A percentile compares a stretch with the other conserved stretches of the same genome.
phyloP scores from a whole-genome alignment of 768 basidiomycete species.

The Kwoniella heveanensis region DNA sequence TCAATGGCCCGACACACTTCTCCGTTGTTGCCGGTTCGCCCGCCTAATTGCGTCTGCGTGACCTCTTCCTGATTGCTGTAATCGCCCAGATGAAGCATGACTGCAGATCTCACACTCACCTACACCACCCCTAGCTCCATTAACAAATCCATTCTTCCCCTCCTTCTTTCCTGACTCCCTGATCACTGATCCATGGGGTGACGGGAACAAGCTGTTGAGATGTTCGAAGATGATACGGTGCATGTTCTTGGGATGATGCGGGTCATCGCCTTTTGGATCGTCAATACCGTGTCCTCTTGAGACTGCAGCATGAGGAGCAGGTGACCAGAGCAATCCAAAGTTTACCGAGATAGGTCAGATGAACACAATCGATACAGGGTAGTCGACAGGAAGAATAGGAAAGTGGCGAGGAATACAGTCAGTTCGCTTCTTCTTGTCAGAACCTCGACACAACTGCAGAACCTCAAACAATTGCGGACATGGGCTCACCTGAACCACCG shows the following conservation, averaged over 20 bases:
- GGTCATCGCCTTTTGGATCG: constrained; percentile 14
- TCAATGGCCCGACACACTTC: no score
- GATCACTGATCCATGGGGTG: constrained; percentile 13
- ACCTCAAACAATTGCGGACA: no score
- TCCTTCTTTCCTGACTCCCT: constrained; percentile 25
- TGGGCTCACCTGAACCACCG: constrained; percentile 45
- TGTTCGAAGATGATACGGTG: constrained; percentile 42
- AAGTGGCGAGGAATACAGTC: no score
- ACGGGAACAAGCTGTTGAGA: constrained; percentile 34
- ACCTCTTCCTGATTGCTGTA: no score
- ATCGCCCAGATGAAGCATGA: no score
- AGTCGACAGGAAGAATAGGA: background rate
- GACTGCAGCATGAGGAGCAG: constrained; percentile 20
- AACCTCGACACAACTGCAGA: no score
- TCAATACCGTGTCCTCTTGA: constrained; percentile 30
- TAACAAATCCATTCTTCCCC: constrained; percentile 43
- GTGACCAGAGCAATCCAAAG: no score
- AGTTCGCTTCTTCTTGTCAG: no score
- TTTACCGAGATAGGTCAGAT: no score
- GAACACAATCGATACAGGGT: background rate
- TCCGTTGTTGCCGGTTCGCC: no score
- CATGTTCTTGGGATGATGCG: constrained; percentile 29
- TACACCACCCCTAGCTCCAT: constrained; percentile 50
- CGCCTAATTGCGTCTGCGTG: no score
- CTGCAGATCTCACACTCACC: no score